Conservation (phyloP, 176 grass and related monocot species). For the Aegilops tauschii region DNA sequence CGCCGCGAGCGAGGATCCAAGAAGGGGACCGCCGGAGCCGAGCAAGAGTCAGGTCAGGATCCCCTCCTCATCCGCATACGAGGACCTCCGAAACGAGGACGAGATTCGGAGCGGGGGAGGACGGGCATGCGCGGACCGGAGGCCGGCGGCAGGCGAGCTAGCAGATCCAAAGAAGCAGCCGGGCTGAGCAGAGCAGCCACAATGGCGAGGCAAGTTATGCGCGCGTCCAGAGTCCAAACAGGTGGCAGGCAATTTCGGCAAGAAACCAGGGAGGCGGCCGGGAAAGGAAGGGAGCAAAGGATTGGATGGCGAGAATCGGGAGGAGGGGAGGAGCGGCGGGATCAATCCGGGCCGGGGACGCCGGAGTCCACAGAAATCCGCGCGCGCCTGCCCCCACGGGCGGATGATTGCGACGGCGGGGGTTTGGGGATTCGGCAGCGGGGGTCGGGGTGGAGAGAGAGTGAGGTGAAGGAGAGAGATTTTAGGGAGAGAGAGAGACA, state of each 20-base stretch:
- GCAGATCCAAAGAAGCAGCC: neutral
- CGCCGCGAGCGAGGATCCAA: neutral
- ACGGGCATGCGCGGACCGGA: neutral
- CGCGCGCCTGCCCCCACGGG: neutral
- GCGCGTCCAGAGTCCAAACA: neutral
- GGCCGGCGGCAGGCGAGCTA: neutral
- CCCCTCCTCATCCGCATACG: neutral
- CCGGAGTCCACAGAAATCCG: neutral
- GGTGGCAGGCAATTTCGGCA: neutral
- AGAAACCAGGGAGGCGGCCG: neutral
- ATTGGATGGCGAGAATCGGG: neutral
- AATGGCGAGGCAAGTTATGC: slow-evolving; percentile 8
- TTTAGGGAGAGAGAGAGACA: neutral
- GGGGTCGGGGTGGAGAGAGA: neutral
- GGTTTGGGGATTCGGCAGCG: slow-evolving; percentile 8
- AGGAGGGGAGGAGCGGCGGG: neutral
- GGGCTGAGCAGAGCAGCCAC: neutral
- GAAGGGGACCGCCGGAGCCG: neutral
- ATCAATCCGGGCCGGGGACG: neutral
- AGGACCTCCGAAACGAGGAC: neutral
- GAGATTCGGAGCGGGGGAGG: neutral
- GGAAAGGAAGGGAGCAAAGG: neutral
- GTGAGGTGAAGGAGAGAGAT: slow-evolving; percentile 1
- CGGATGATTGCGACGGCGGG: slow-evolving; percentile 2
- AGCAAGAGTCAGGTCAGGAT: slow-evolving; percentile 17